Conservation (phyloP, 1,284 basidiomycete genomes). For the Melampsora larici-populina region DNA sequence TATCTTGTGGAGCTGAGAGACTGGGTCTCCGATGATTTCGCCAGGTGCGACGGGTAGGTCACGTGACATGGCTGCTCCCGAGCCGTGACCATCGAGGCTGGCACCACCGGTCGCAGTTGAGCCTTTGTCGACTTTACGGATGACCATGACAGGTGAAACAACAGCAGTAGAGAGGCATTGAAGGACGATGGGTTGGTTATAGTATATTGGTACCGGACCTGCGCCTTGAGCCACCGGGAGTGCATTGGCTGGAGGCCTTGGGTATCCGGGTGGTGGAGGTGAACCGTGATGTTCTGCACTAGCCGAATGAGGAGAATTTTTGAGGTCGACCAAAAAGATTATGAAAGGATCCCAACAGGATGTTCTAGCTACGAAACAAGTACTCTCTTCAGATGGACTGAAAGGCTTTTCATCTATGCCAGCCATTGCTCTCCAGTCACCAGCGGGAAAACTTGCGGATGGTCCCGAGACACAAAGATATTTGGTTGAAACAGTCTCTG, state of each 20-base stretch:
- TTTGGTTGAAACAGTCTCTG: slow-evolving; percentile 63
- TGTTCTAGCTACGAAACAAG: slow-evolving; percentile 56
- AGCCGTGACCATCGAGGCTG: slow-evolving; percentile 63
- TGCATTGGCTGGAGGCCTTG: slow-evolving; percentile 81
- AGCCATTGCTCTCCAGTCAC: slow-evolving; percentile 76
- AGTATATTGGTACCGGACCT: slow-evolving; percentile 71
- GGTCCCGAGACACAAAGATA: slow-evolving; percentile 91
- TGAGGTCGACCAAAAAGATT: slow-evolving; percentile 73
- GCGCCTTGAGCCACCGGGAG: slow-evolving; percentile 70
- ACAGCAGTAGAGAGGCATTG: slow-evolving; percentile 91
- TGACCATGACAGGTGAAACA: slow-evolving; percentile 84
- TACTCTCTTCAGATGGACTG: slow-evolving; percentile 44
- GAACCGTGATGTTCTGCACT: slow-evolving; percentile 52
- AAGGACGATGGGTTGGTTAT: slow-evolving; percentile 91
- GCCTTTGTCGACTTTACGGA: slow-evolving; percentile 86
- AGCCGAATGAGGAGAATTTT: slow-evolving; percentile 68
- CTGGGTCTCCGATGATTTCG: slow-evolving; percentile 86
- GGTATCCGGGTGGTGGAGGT: slow-evolving; percentile 66
- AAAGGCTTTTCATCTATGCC: slow-evolving; percentile 68
- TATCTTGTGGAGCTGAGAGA: slow-evolving; percentile 82
- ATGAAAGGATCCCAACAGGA: slow-evolving; percentile 76
- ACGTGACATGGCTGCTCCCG: neutral
- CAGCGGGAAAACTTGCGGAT: slow-evolving; percentile 80
- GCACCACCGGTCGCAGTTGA: slow-evolving; percentile 82
- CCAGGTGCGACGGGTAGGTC: slow-evolving; percentile 58